Evolutionary conservation across 345 rosid species (phyloP).

Genomic region (Eutrema japonicum): DNA sequence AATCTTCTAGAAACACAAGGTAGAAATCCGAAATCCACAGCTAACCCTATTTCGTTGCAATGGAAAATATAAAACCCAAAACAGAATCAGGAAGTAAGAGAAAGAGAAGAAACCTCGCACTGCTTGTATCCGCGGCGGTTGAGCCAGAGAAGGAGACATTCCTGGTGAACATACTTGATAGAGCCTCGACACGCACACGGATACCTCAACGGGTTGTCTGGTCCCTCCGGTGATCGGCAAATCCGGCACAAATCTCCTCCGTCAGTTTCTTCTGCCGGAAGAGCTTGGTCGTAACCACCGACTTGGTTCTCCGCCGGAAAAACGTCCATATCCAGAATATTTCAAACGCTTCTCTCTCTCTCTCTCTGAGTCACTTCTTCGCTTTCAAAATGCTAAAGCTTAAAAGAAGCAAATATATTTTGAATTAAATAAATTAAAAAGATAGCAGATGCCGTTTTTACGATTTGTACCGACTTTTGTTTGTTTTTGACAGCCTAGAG

Average conservation of each 20-base stretch:
- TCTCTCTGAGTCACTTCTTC: neutral
- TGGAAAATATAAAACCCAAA: too few relatives aligned
- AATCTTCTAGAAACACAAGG: too few relatives aligned
- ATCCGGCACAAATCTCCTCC: slow-evolving; percentile 27
- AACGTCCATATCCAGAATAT: neutral
- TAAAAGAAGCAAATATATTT: slow-evolving; percentile 5
- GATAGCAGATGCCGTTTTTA: slow-evolving; percentile 2
- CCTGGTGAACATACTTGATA: slow-evolving; percentile 35
- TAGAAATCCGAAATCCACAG: too few relatives aligned
- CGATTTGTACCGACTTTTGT: neutral
- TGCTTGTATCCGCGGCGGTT: slow-evolving; percentile 8
- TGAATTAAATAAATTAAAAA: neutral
- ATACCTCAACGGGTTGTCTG: slow-evolving; percentile 31
- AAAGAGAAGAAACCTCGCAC: slow-evolving; percentile 26
- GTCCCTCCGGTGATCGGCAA: slow-evolving; percentile 24
- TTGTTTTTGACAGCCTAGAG: neutral
- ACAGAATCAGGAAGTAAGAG: neutral
- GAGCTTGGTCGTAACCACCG: neutral
- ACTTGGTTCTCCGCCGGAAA: slow-evolving; percentile 1
- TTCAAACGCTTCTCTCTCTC: neutral
- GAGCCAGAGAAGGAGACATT: slow-evolving; percentile 35
- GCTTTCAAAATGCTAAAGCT: slow-evolving; percentile 3
- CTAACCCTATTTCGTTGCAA: too few relatives aligned
- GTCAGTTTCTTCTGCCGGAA: neutral
- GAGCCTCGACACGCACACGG: slow-evolving; percentile 38